Conservation (phyloP, 106 monocot genomes). For the Platanthera guangdongensis region DNA sequence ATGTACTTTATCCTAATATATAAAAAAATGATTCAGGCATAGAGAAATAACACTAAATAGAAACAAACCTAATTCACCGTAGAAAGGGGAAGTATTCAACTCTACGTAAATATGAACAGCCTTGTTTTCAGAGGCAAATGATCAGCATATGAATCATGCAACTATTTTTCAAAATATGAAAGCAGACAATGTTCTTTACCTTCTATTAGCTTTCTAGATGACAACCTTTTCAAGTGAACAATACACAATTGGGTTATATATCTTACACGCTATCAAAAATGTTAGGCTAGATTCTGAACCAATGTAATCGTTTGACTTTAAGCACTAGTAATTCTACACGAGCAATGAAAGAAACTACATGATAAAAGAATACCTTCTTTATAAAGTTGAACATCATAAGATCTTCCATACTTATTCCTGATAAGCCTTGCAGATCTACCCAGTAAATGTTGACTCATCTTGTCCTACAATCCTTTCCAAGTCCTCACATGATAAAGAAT, state of each 20-base stretch:
- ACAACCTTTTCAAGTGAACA: not conserved
- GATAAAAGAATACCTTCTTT: constrained; percentile 54
- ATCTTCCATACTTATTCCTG: constrained; percentile 93
- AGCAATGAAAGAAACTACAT: not conserved
- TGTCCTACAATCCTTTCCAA: constrained; percentile 76
- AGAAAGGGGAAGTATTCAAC: not conserved
- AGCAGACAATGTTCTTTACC: not conserved
- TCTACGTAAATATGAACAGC: not conserved
- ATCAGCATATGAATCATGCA: not conserved
- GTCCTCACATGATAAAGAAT: constrained; percentile 51
- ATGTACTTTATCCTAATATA: too few species aligned
- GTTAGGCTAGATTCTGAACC: not conserved
- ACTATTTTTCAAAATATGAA: not conserved
- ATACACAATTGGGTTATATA: not conserved
- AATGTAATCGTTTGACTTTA: not conserved
- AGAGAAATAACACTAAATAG: not conserved
- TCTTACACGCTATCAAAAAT: not conserved
- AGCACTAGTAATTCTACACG: not conserved
- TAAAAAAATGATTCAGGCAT: too few species aligned
- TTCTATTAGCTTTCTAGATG: not conserved
- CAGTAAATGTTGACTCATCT: constrained; percentile 77
- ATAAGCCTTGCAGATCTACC: constrained; percentile 88
- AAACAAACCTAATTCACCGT: not conserved
- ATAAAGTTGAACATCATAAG: constrained; percentile 96
- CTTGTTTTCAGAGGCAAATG: not conserved